phyloP scores from a whole-genome alignment of 2,329 filamentous ascomycete species.

The Epichloe aotearoae region DNA sequence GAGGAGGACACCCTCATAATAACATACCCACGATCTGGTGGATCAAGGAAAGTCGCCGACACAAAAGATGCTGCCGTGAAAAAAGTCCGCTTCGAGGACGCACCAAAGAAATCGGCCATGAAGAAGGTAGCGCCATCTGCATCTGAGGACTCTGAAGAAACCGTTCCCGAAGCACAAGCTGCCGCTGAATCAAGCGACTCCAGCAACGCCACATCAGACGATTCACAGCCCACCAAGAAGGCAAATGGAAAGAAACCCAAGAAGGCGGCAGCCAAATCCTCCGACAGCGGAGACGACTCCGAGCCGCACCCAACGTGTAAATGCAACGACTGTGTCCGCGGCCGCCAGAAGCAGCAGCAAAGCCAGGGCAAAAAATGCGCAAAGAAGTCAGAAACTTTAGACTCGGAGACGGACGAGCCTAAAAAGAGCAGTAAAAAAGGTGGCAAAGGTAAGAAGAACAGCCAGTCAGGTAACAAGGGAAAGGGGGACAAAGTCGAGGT shows the following conservation, averaged over 20 bases:
- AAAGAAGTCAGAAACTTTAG: conserved; percentile 1
- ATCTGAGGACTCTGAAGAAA: conserved; percentile 8
- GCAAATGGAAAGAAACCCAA: conserved; percentile 11
- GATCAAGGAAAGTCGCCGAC: conserved; percentile 1
- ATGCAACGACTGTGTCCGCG: conserved; percentile 14
- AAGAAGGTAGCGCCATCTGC: conserved; percentile 18
- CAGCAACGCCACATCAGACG: conserved; percentile 7
- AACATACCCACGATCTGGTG: conserved; percentile 31
- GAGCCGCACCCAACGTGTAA: conserved; percentile 22
- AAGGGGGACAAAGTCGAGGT: conserved; percentile 10
- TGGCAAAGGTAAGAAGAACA: conserved; percentile 7
- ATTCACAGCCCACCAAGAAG: conserved; percentile 7
- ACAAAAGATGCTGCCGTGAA: conserved; percentile 15
- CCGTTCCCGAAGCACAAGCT: conserved; percentile 10
- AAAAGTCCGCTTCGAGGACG: conserved; percentile 30
- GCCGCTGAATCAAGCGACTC: conserved; percentile 11
- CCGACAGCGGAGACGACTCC: conserved; percentile 17
- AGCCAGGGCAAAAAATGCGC: conserved; percentile 3
- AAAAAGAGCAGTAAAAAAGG: conserved; percentile 10
- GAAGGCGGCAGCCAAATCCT: conserved; percentile 5
- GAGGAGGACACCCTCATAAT: conserved; percentile 34
- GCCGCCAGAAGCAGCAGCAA: conserved; percentile 7
- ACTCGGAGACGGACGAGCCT: conserved; percentile 8
- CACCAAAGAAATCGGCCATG: conserved; percentile 22
- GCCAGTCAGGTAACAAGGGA: conserved; percentile 9